Percentiles rank a stretch among this genome's conserved stretches.
phyloP scores from a whole-genome alignment of 257 asterid genomes.

The Solanum bukasovii region DNA sequence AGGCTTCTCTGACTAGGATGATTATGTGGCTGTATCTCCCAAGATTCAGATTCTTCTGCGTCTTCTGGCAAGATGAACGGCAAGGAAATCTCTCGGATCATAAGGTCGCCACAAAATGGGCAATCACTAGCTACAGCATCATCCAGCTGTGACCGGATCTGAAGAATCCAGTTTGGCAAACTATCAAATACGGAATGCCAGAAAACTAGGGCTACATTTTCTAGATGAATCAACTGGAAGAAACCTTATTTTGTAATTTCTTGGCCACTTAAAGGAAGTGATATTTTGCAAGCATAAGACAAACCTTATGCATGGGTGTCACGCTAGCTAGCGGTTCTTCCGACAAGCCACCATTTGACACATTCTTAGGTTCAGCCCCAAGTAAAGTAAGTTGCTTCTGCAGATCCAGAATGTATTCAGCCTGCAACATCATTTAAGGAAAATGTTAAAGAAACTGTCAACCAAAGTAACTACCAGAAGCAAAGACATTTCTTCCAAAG shows the following conservation, averaged over 20 bases:
- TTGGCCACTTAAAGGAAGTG: neutral
- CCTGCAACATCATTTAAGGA: slow-evolving; percentile 38
- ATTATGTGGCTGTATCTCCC: slow-evolving; percentile 70
- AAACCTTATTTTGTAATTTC: neutral
- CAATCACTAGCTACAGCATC: slow-evolving; percentile 92
- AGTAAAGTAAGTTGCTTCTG: slow-evolving; percentile 85
- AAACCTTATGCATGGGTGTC: slow-evolving; percentile 72
- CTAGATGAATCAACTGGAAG: neutral
- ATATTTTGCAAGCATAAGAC: neutral
- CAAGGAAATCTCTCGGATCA: slow-evolving; percentile 82
- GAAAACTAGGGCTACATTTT: neutral
- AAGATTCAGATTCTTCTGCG: slow-evolving; percentile 49
- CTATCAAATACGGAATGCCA: neutral
- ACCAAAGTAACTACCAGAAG: neutral
- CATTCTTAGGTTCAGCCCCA: slow-evolving; percentile 60
- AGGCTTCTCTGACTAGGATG: slow-evolving; percentile 60
- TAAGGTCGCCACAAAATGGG: slow-evolving; percentile 86
- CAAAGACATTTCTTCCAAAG: neutral
- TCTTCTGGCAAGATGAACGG: slow-evolving; percentile 62
- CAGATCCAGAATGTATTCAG: slow-evolving; percentile 83
- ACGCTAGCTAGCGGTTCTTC: slow-evolving; percentile 65
- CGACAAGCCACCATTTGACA: slow-evolving; percentile 52
- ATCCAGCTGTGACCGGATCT: slow-evolving; percentile 85
- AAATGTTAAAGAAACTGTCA: neutral
- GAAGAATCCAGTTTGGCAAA: slow-evolving; percentile 10